A percentile compares a stretch with the other conserved stretches of the same genome.
Evolutionary conservation across 2,329 filamentous ascomycete genomes (phyloP).

Genomic region (Ascochyta lentis): DNA sequence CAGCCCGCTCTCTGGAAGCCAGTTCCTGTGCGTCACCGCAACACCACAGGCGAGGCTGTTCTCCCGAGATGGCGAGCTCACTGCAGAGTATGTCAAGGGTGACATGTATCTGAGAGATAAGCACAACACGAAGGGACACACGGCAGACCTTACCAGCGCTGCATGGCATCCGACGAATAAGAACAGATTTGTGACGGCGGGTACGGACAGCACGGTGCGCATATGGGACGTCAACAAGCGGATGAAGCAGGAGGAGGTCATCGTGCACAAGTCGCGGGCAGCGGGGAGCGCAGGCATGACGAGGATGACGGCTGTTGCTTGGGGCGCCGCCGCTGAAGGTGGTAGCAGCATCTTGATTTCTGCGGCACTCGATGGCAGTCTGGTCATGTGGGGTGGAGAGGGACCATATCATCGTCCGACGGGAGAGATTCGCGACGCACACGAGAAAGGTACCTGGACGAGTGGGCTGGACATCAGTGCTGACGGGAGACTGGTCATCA

Average conservation of each 20-base stretch:
- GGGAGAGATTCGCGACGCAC: conserved; percentile 84
- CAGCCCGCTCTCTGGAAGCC: conserved; percentile 78
- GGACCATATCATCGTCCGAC: conserved; percentile 83
- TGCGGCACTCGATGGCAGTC: conserved; percentile 84
- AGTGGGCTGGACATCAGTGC: conserved; percentile 88
- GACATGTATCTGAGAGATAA: conserved; percentile 99
- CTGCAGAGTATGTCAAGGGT: conserved; percentile 92
- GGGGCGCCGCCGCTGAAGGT: conserved; percentile 80
- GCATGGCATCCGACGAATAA: conserved; percentile 89
- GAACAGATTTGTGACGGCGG: conserved; percentile 86
- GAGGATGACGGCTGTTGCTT: conserved; percentile 90
- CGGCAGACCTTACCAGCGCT: conserved; percentile 87
- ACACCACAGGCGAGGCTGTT: conserved; percentile 90
- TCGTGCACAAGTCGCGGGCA: conserved; percentile 94
- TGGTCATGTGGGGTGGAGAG: conserved; percentile 91
- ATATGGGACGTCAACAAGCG: conserved; percentile 98
- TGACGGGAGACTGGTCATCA: conserved; percentile 89
- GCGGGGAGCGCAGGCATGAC: conserved; percentile 87
- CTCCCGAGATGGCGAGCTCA: conserved; percentile 82
- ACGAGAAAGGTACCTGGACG: conserved; percentile 85
- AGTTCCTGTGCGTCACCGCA: conserved; percentile 85
- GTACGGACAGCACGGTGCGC: conserved; percentile 91
- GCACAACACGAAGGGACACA: conserved; percentile 96
- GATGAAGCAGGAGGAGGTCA: conserved; percentile 86
- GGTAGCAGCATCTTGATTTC: conserved; percentile 79